A percentile compares a stretch with the other conserved stretches of the same genome.
These are phyloP conservation scores for Syzygium aqueum DNA, from an alignment of 345 rosid genomes.

Conservation along the genomic window DNA sequence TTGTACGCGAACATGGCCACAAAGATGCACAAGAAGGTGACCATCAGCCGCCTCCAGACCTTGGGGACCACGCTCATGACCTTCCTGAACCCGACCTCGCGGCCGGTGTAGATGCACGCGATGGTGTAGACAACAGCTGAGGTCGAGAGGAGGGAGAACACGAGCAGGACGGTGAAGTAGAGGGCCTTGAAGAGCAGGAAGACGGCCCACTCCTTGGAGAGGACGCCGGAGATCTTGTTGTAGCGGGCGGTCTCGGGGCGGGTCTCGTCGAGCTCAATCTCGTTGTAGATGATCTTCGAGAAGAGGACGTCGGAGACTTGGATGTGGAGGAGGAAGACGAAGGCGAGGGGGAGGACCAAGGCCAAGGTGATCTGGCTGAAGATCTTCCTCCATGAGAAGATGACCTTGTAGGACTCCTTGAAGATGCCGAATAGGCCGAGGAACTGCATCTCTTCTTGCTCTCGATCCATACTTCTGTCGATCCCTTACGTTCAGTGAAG, in stretches of 20 bases:
- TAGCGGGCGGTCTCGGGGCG: not conserved
- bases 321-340: constrained; percentile 33
- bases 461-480: constrained; percentile 26
- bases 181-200: constrained; percentile 26
- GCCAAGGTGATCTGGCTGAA: constrained; percentile 38
- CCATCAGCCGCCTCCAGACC: constrained; percentile 45
- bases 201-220: constrained; percentile 20
- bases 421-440: constrained; percentile 35
- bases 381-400: constrained; percentile 34
- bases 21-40: constrained; percentile 32
- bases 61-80: constrained; percentile 36
- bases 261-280: constrained; percentile 9
- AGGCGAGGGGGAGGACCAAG: constrained; percentile 45
- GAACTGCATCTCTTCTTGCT: constrained; percentile 45
- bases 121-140: constrained; percentile 39
- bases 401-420: constrained; percentile 38
- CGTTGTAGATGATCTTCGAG: constrained; percentile 4
- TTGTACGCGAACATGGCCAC: constrained; percentile 16
- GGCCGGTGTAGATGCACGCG: constrained; percentile 34
- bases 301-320: constrained; percentile 21
- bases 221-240: not conserved
- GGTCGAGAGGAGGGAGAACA: constrained; percentile 47
- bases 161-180: constrained; percentile 26
- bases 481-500: not conserved
- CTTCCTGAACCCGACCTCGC: constrained; percentile 19